Evolutionary conservation across 78 protist species (phyloP).

Genomic region (Cavenderia fasciculata): DNA sequence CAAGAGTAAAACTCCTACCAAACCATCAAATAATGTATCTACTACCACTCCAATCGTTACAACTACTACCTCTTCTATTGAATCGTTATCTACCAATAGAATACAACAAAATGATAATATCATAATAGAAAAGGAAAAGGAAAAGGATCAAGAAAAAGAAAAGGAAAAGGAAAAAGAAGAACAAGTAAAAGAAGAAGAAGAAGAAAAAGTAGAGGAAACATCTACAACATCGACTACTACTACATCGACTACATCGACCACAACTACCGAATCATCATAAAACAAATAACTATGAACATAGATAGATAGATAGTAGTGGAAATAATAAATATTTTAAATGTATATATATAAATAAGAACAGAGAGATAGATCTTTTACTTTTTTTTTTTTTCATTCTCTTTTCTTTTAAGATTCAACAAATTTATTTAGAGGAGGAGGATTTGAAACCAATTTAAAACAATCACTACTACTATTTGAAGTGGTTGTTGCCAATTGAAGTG

Average conservation of each 20-base stretch:
- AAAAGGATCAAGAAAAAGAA: neutral
- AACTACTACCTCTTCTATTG: neutral
- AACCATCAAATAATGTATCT: neutral
- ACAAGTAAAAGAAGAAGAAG: neutral
- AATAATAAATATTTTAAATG: too few species aligned
- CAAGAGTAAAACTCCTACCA: constrained; percentile 16
- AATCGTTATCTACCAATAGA: neutral
- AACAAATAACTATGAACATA: too few species aligned
- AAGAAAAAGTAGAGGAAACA: neutral
- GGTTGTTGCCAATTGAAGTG: constrained; percentile 43
- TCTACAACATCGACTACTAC: neutral
- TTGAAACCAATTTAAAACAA: neutral
- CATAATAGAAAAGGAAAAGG: neutral
- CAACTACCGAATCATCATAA: too few species aligned
- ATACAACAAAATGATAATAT: neutral
- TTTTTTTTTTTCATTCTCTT: neutral
- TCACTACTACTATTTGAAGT: constrained; percentile 13
- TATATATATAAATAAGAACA: neutral
- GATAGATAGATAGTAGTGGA: too few species aligned
- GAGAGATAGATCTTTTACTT: neutral
- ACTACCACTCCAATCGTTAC: neutral
- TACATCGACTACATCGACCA: neutral
- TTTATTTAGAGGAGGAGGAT: constrained; percentile 62
- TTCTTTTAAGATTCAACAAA: neutral
- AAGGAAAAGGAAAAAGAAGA: neutral